Evolutionary conservation across 176 grass and related monocot genomes (phyloP).

Genomic region (Poa pratensis): DNA sequence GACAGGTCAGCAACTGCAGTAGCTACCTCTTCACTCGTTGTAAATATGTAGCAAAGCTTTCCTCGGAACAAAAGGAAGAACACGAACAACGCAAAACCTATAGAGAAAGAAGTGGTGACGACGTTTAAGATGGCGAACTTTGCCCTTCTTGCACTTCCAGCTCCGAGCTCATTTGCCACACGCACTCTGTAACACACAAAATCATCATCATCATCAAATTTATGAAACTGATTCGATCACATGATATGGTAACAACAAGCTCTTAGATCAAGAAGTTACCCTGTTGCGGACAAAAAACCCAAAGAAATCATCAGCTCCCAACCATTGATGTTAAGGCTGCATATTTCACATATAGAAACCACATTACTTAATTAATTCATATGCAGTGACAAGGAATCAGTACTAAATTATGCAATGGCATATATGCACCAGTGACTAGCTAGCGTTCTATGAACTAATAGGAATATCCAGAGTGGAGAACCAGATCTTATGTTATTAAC

Average conservation of each 20-base stretch:
- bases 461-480: neutral
- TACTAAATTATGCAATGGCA: neutral
- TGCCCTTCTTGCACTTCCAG: conserved; percentile 66
- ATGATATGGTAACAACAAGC: neutral
- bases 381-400: neutral
- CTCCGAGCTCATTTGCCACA: conserved; percentile 87
- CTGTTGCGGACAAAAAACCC: conserved; percentile 65
- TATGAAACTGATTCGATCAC: neutral
- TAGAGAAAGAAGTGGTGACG: conserved; percentile 53
- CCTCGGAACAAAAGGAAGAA: conserved; percentile 65
- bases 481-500: neutral
- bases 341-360: conserved; percentile 17
- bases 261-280: conserved; percentile 44
- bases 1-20: conserved; percentile 65
- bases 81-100: conserved; percentile 62
- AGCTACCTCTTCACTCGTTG: conserved; percentile 49
- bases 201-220: neutral
- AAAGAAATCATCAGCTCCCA: conserved; percentile 95
- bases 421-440: neutral
- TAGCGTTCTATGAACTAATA: neutral
- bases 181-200: conserved; percentile 50
- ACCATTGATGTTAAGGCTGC: conserved; percentile 94
- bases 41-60: conserved; percentile 82
- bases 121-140: conserved; percentile 68
- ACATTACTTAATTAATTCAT: neutral